Percentiles rank a stretch among this genome's conserved stretches.
Conservation (phyloP, 2,329 filamentous ascomycete genomes). For the Alternaria rosae region DNA sequence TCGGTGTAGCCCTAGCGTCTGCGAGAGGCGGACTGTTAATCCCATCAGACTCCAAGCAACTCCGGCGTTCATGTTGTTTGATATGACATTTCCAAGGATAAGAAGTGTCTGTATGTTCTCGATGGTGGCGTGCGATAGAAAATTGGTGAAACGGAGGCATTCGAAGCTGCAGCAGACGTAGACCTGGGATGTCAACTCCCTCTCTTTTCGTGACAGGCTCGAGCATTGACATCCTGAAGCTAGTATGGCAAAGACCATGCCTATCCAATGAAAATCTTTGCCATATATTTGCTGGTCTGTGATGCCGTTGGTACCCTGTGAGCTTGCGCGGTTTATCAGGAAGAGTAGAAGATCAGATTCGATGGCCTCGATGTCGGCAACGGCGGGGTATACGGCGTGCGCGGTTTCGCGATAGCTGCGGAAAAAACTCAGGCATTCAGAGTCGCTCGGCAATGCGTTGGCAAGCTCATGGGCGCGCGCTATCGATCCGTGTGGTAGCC, state of each 20-base stretch:
- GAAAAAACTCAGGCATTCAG: constrained; percentile 66
- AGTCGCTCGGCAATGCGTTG: constrained; percentile 65
- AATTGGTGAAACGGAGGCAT: constrained; percentile 69
- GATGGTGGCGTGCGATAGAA: constrained; percentile 66
- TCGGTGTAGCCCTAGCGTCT: constrained; percentile 67
- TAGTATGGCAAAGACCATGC: constrained; percentile 67
- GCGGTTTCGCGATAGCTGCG: constrained; percentile 65
- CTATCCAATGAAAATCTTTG: constrained; percentile 65
- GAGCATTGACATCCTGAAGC: constrained; percentile 69
- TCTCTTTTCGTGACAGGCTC: constrained; percentile 63
- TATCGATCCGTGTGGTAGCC: constrained; percentile 64
- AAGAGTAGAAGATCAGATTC: constrained; percentile 63
- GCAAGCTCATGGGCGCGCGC: constrained; percentile 65
- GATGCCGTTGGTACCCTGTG: constrained; percentile 53
- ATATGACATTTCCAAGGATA: constrained; percentile 68
- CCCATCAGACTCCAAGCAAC: constrained; percentile 68
- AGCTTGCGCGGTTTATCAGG: constrained; percentile 59
- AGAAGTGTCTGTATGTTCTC: constrained; percentile 69
- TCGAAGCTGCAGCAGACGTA: constrained; percentile 72
- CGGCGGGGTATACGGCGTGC: constrained; percentile 67
- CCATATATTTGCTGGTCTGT: constrained; percentile 65
- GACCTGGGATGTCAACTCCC: constrained; percentile 69
- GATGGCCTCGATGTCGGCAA: constrained; percentile 64
- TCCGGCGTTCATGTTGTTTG: constrained; percentile 70
- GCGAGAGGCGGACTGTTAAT: constrained; percentile 66